These are phyloP conservation scores for Ceratocystis papillata DNA, from an alignment of 2,329 filamentous ascomycete genomes.

Conservation along the genomic window DNA sequence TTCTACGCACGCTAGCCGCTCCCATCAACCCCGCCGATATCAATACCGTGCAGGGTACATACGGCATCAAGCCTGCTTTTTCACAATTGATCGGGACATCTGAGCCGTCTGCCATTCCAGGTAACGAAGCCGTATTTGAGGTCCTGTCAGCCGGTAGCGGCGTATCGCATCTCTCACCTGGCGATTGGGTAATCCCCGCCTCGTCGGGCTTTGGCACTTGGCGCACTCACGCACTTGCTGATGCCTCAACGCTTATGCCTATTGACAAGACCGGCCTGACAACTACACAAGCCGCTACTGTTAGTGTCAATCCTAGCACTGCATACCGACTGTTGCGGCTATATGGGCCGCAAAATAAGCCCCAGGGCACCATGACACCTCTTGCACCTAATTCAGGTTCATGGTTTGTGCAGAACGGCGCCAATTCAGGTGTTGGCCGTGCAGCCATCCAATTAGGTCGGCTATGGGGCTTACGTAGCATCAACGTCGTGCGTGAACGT, in stretches of 20 bases:
- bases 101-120: constrained; percentile 64
- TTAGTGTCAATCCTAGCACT: constrained; percentile 85
- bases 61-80: constrained; percentile 75
- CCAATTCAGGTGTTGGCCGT: constrained; percentile 84
- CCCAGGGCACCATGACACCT: constrained; percentile 36
- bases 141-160: constrained; percentile 59
- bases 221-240: constrained; percentile 76
- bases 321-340: constrained; percentile 87
- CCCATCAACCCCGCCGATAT: constrained; percentile 97
- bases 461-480: constrained; percentile 79
- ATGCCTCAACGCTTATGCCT: constrained; percentile 48
- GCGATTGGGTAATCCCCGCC: constrained; percentile 91
- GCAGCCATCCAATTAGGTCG: constrained; percentile 79
- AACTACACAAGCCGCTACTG: constrained; percentile 71
- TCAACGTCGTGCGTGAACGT: constrained; percentile 77
- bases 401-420: constrained; percentile 96
- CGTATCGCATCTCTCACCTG: constrained; percentile 47
- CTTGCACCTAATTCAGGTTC: constrained; percentile 48
- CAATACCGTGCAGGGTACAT: constrained; percentile 95
- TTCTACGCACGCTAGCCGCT: constrained; percentile 76
- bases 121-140: constrained; percentile 91
- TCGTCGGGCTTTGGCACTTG: constrained; percentile 80
- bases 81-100: constrained; percentile 64
- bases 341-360: constrained; percentile 44
- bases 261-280: constrained; percentile 62